Evolutionary conservation across 306 rosid genomes (phyloP).

Genomic region (Dryas alaskensis): DNA sequence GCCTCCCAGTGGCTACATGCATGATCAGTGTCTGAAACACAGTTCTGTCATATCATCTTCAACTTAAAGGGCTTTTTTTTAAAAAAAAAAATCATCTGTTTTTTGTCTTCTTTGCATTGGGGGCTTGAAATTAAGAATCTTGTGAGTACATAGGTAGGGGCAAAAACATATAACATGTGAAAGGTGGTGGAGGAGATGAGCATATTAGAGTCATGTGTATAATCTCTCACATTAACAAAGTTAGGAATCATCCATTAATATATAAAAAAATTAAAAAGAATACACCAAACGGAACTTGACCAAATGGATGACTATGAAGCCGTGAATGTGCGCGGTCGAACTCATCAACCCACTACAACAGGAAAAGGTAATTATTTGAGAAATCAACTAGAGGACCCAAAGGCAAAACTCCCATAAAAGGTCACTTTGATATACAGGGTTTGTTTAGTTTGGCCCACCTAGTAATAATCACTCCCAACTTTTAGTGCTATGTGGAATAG

Average conservation of each 20-base stretch:
- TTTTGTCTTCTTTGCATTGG: not conserved
- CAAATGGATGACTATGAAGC: too few relatives aligned
- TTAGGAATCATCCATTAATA: too few relatives aligned
- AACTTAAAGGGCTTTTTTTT: not conserved
- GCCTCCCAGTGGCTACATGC: constrained; percentile 6
- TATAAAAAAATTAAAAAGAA: too few relatives aligned
- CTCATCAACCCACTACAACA: too few relatives aligned
- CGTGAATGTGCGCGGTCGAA: too few relatives aligned
- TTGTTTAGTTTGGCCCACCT: constrained; percentile 24
- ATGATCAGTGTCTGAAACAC: not conserved
- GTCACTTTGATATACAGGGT: constrained; percentile 1
- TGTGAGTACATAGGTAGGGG: not conserved
- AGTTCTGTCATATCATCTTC: constrained; percentile 1
- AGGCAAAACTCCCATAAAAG: not conserved
- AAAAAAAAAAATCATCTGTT: not conserved
- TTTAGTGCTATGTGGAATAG: not conserved
- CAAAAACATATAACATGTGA: constrained; percentile 10
- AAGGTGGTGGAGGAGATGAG: too few relatives aligned
- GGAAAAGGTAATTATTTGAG: constrained; percentile 19
- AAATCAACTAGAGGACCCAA: constrained; percentile 15
- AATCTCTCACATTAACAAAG: too few relatives aligned
- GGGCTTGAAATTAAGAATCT: not conserved
- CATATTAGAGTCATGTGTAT: too few relatives aligned
- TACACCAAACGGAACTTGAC: too few relatives aligned
- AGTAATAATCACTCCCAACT: constrained; percentile 10